phyloP scores from a whole-genome alignment of 352 stramenopile genomes.

The Phytophthora constricta region DNA sequence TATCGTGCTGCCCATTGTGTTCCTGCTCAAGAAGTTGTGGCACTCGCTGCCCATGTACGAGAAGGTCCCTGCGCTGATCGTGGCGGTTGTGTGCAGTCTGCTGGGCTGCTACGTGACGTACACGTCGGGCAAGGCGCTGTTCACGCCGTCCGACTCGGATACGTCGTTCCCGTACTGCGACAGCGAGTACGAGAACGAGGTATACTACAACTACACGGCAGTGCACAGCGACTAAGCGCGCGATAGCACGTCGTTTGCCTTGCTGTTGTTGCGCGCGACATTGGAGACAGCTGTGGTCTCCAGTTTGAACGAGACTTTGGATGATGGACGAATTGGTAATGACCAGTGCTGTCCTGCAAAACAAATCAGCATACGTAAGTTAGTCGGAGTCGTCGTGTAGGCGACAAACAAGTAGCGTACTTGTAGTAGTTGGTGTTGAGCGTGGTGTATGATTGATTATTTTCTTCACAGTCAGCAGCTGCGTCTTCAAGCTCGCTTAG shows the following conservation, averaged over 20 bases:
- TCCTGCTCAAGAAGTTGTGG: conserved; percentile 42
- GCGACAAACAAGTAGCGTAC: too few species aligned
- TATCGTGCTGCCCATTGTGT: conserved; percentile 48
- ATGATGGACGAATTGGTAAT: too few species aligned
- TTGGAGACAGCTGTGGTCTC: conserved; percentile 2
- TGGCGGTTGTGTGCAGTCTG: conserved; percentile 21
- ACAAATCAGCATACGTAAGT: too few species aligned
- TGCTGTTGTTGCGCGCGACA: background rate
- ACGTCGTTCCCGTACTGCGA: conserved; percentile 26
- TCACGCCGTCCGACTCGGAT: conserved; percentile 24
- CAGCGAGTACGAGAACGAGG: conserved; percentile 29
- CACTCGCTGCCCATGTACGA: conserved; percentile 24
- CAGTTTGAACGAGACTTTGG: too few species aligned
- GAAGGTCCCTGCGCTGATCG: conserved; percentile 22
- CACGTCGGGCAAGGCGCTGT: conserved; percentile 19
- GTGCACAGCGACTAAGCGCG: conserved; percentile 17
- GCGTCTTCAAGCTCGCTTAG: too few species aligned
- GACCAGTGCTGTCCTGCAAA: too few species aligned
- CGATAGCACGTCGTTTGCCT: background rate
- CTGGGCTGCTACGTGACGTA: conserved; percentile 29
- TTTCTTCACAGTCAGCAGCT: too few species aligned
- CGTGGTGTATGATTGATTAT: too few species aligned
- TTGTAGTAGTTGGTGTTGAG: too few species aligned
- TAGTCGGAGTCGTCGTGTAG: too few species aligned
- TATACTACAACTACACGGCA: conserved; percentile 33